These are phyloP conservation scores for Lipomyces anomalus DNA, from an alignment of 805 yeast species.

Conservation along the genomic window DNA sequence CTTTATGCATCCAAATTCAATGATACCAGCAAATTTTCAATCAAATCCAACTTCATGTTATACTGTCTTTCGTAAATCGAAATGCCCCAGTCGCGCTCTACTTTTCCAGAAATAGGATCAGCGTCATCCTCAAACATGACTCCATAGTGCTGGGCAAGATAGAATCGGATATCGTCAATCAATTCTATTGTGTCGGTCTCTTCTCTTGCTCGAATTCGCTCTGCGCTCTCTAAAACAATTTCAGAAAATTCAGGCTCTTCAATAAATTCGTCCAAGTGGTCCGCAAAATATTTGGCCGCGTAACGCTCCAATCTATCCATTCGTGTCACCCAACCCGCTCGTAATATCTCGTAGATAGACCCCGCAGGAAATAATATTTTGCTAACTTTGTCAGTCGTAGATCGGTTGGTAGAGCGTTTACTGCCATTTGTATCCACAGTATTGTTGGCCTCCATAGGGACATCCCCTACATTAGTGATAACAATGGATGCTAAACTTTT, in stretches of 20 bases:
- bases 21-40: slow-evolving; percentile 39
- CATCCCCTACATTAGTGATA: slow-evolving; percentile 33
- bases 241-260: slow-evolving; percentile 38
- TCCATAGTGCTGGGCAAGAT: slow-evolving; percentile 41
- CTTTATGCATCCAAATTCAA: slow-evolving; percentile 43
- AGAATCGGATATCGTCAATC: slow-evolving; percentile 70
- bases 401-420: too few relatives aligned
- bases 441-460: slow-evolving; percentile 1
- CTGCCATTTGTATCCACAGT: too few relatives aligned
- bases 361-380: too few relatives aligned
- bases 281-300: slow-evolving; percentile 55
- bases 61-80: slow-evolving; percentile 33
- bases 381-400: slow-evolving; percentile 23
- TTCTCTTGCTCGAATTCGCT: slow-evolving; percentile 53
- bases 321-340: slow-evolving; percentile 63
- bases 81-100: slow-evolving; percentile 27
- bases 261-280: slow-evolving; percentile 39
- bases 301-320: slow-evolving; percentile 59
- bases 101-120: slow-evolving; percentile 18
- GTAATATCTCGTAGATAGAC: slow-evolving; percentile 48
- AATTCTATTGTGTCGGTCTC: slow-evolving; percentile 76
- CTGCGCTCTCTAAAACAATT: slow-evolving; percentile 45
- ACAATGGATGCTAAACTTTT: slow-evolving; percentile 51
- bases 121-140: slow-evolving; percentile 28
- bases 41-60: slow-evolving; percentile 36